A percentile compares a stretch with the other conserved stretches of the same genome.
Evolutionary conservation across 2,329 filamentous ascomycete species (phyloP).

Genomic region (Mollisia scopiformis): DNA sequence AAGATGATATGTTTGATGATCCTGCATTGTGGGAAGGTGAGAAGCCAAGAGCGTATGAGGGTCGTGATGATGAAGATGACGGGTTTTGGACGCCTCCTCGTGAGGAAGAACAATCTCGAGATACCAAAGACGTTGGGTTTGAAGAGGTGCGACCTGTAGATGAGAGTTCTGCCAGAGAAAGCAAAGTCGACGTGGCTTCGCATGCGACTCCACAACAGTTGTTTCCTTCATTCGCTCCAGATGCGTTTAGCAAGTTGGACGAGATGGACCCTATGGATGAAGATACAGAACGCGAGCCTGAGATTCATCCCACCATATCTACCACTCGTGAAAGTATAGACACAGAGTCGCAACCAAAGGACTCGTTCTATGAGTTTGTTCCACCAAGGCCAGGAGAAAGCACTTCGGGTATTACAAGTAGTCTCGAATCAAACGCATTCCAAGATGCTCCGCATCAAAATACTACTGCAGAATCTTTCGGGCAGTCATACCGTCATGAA

Average conservation of each 20-base stretch:
- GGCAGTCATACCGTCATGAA: not conserved
- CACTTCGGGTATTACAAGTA: not conserved
- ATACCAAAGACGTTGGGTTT: not conserved
- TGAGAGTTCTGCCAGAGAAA: not conserved
- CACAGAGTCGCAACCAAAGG: not conserved
- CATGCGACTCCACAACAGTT: not conserved
- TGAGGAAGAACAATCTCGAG: slow-evolving; percentile 11
- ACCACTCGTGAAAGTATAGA: not conserved
- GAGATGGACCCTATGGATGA: not conserved
- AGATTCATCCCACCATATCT: not conserved
- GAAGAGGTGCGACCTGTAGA: slow-evolving; percentile 1
- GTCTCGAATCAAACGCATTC: not conserved
- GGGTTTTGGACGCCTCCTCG: slow-evolving; percentile 39
- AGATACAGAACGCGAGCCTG: not conserved
- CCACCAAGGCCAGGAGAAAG: not conserved
- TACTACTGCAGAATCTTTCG: not conserved
- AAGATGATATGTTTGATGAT: slow-evolving; percentile 51
- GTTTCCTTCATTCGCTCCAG: not conserved
- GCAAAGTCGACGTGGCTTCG: not conserved
- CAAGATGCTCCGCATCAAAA: not conserved
- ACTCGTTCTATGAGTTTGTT: not conserved
- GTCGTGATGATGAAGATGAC: slow-evolving; percentile 30
- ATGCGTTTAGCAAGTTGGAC: not conserved
- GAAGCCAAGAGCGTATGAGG: slow-evolving; percentile 39
- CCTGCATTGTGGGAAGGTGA: slow-evolving; percentile 48